Percentiles rank a stretch among this genome's conserved stretches.
Evolutionary conservation across 306 rosid genomes (phyloP).

Genomic region (Citrullus amarus): DNA sequence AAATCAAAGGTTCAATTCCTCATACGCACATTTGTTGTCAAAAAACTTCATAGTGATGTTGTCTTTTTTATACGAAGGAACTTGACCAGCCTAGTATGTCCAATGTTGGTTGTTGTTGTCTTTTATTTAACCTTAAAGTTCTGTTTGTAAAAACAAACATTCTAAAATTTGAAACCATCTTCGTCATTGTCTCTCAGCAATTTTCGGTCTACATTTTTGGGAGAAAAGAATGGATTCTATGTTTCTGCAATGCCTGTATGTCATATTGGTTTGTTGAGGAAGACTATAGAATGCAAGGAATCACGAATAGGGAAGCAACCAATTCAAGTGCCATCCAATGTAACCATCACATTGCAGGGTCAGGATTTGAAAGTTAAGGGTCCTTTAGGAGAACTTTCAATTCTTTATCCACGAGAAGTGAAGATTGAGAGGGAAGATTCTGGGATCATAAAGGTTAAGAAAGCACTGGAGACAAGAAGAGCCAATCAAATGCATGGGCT

Average conservation of each 20-base stretch:
- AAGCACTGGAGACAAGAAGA: constrained; percentile 69
- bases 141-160: neutral
- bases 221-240: constrained; percentile 36
- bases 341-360: constrained; percentile 63
- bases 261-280: constrained; percentile 37
- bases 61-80: neutral
- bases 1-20: neutral
- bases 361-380: constrained; percentile 70
- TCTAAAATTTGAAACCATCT: constrained; percentile 9
- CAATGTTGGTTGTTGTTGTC: neutral
- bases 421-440: constrained; percentile 50
- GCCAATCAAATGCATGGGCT: constrained; percentile 97
- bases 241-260: constrained; percentile 26
- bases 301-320: constrained; percentile 94
- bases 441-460: constrained; percentile 42
- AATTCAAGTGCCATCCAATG: constrained; percentile 56
- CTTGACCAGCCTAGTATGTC: neutral
- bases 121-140: neutral
- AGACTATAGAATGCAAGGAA: constrained; percentile 67
- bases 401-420: constrained; percentile 74
- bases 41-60: neutral
- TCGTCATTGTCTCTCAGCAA: constrained; percentile 47
- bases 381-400: constrained; percentile 75
- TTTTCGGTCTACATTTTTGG: constrained; percentile 54
- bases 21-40: neutral